Evolutionary conservation across 208 protist species (phyloP), one percentile per base, ranked within the genome.

Genomic region (Leishmania tropica): DNA sequence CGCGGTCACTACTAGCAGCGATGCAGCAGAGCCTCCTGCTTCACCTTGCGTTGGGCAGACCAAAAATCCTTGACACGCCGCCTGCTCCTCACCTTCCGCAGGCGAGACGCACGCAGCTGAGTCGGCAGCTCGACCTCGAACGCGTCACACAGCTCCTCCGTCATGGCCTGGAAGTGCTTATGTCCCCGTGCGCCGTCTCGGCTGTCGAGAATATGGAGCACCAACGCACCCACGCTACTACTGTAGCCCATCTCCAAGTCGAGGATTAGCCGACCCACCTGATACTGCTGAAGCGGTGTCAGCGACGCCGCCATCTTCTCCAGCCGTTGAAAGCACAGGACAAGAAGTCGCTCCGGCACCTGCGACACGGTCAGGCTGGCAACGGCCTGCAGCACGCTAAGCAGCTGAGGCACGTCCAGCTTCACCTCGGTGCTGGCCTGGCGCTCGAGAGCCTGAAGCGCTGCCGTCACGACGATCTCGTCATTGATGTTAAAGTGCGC

Each of bases 231-330:
- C 17, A 96, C 80, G 74, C 81, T 86, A 3, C 85, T 56, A 2
- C 85, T 91, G 88, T 95, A 96, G n/a, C 91, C 95, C 95, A 98
- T 96, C 80, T 96, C 93, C 37, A 96, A 79, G 28, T 87, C 88
- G 1, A 96, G 88, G 8, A 90, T 88, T 7, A 96, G 84, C 70
- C 83, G 87, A 0, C 82, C 89, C 15, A 88, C 84, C 48, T 94
- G 87, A 0, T 89, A 91, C n/a, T 94, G 86, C 62, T 95, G 93
- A 13, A 75, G 10, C 0, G 83, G 85, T 28, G 87, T 86, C 75
- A 97, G 83, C 13, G n/a, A 37, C 28, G 88, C 79, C 31, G 93
- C 37, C 42, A 85, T 68, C 72, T 91, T 91, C 81, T 96, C 92
- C 51, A 98, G 74, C 28, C 86, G 87, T 51, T 64, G 75, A 65